These are phyloP conservation scores for Aspergillus clavatus DNA, from an alignment of 2,329 filamentous ascomycete species.

Conservation along the genomic window DNA sequence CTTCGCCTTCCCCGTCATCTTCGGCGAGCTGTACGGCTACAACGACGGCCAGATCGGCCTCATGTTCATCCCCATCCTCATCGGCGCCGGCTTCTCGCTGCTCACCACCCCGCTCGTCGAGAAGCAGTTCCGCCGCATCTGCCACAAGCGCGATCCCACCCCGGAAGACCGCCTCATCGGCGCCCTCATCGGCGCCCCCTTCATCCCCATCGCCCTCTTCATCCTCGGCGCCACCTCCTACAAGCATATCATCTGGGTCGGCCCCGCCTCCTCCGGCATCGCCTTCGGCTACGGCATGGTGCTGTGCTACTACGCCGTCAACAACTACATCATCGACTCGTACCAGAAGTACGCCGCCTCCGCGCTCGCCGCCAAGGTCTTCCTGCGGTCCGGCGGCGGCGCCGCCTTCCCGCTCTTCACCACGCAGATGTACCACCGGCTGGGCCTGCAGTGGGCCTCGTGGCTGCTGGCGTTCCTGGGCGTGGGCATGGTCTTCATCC, in stretches of 20 bases:
- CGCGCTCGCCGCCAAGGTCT: conserved; percentile 45
- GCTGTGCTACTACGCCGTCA: conserved; percentile 69
- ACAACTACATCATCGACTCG: conserved; percentile 68
- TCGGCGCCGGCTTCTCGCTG: conserved; percentile 28
- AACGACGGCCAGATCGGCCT: conserved; percentile 34
- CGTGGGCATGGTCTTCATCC: conserved; percentile 12
- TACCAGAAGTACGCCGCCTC: conserved; percentile 42
- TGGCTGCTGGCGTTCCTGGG: conserved; percentile 58
- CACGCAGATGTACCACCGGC: conserved; percentile 65
- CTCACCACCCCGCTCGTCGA: conserved; percentile 52
- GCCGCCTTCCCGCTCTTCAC: conserved; percentile 70
- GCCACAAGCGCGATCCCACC: conserved; percentile 59
- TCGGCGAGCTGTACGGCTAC: conserved; percentile 60
- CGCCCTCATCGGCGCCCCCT: conserved; percentile 67
- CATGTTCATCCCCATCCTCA: conserved; percentile 41
- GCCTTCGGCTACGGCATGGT: conserved; percentile 74
- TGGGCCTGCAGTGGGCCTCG: conserved; percentile 70
- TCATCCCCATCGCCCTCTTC: conserved; percentile 59
- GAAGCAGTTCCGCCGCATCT: conserved; percentile 65
- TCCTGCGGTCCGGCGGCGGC: conserved; percentile 57
- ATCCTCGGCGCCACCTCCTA: conserved; percentile 63
- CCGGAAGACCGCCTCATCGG: conserved; percentile 70
- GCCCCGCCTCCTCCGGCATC: conserved; percentile 55
- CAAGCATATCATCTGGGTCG: conserved; percentile 49
- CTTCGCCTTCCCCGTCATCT: conserved; percentile 57